Conservation (phyloP, 1,284 basidiomycete species). For the Trametes versicolor region DNA sequence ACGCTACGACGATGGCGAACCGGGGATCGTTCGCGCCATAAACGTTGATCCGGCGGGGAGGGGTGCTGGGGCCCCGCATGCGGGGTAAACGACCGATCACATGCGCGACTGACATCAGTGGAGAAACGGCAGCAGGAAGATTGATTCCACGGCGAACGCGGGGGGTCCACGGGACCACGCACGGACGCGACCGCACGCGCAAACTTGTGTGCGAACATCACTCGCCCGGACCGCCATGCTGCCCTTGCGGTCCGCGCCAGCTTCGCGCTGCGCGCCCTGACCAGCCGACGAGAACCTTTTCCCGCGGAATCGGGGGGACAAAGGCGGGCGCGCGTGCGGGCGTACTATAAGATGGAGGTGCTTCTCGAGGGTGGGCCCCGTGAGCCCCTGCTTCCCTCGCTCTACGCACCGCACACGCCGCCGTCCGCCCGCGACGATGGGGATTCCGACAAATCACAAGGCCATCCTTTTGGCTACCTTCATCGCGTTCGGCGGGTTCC, state of each 20-base stretch:
- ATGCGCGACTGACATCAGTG: conserved; percentile 26
- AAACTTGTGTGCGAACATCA: no score
- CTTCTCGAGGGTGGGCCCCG: conserved; percentile 26
- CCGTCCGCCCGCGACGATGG: conserved; percentile 36
- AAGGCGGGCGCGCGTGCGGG: conserved; percentile 1
- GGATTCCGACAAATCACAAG: conserved; percentile 63
- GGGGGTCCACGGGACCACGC: conserved; percentile 23
- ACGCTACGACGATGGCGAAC: neutral
- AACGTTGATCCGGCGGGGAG: conserved; percentile 20
- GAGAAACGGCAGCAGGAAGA: conserved; percentile 13
- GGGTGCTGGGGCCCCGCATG: conserved; percentile 9
- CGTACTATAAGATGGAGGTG: conserved; percentile 20
- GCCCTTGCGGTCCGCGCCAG: conserved; percentile 20
- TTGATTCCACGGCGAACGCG: conserved; percentile 17
- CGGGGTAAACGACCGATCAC: conserved; percentile 15
- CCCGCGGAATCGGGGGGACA: conserved; percentile 19
- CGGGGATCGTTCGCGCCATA: neutral
- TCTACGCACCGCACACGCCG: conserved; percentile 7
- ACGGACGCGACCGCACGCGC: neutral
- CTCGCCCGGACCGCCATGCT: conserved; percentile 28
- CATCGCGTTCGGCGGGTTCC: conserved; percentile 64
- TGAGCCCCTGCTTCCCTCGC: conserved; percentile 30
- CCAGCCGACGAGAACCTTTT: conserved; percentile 14
- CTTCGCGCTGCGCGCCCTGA: conserved; percentile 24
- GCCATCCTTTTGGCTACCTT: conserved; percentile 71